Percentiles rank a stretch among this genome's conserved stretches.
Conservation (phyloP, 2,329 filamentous ascomycete species). For the Fusarium citri region DNA sequence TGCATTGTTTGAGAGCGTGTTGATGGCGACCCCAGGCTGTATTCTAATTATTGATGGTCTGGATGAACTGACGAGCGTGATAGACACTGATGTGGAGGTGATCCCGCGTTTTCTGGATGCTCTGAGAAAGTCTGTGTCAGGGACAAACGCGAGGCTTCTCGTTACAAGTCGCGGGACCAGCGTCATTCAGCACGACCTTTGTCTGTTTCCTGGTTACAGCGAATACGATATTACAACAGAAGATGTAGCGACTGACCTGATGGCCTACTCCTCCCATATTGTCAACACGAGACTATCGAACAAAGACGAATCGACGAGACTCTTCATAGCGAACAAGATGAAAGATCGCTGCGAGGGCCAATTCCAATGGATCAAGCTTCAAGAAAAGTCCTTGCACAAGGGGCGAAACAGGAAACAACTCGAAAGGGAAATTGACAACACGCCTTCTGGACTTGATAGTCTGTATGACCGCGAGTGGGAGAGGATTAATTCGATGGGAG, state of each 20-base stretch:
- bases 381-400: conserved; percentile 40
- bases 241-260: background rate
- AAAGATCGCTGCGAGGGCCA: conserved; percentile 48
- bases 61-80: background rate
- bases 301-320: conserved; percentile 31
- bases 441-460: conserved; percentile 42
- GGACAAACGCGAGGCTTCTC: conserved; percentile 5
- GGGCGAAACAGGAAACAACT: conserved; percentile 48
- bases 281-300: conserved; percentile 46
- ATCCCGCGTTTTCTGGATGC: conserved; percentile 27
- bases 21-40: background rate
- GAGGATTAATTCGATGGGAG: conserved; percentile 27
- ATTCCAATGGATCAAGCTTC: conserved; percentile 50
- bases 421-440: conserved; percentile 43
- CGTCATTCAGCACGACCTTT: accelerated
- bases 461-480: conserved; percentile 50
- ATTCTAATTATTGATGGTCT: conserved; percentile 20
- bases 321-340: conserved; percentile 39
- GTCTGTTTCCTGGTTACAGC: accelerated
- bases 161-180: background rate
- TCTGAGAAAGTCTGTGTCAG: background rate
- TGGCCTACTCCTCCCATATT: conserved; percentile 13
- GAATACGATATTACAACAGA: background rate
- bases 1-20: accelerated
- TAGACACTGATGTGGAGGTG: conserved; percentile 5